Evolutionary conservation across 2,329 filamentous ascomycete species (phyloP), one percentile per base, ranked within the genome.

Genomic region (Hymenoscyphus scutula): DNA sequence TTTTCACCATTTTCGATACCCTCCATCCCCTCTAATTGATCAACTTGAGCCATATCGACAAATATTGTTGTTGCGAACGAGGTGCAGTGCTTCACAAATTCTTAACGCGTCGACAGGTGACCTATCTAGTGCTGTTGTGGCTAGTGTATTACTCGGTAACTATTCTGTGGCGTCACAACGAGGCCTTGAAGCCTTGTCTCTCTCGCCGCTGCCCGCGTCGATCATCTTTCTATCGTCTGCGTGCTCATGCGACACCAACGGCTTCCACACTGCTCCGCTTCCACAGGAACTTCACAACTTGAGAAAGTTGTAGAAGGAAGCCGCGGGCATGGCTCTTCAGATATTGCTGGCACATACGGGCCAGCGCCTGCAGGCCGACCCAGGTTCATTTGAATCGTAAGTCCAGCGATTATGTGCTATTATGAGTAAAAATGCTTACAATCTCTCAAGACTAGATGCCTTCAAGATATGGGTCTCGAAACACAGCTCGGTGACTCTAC

Each of bases 321-420:
- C 58, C 68, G 65, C 30, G 67, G 84, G 82, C 78, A 96, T 96
- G 92, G 90, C 91, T 81, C 86, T 94, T 76, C 87, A 91, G 80
- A 88, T 97, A 78, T 91, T 92, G 81, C 89, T 97, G 75, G 92
- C 92, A 83, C 93, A 96, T 80, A 92, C 90, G 78, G 94, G 94
- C 81, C 89, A 92, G 82, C 89, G 89, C 79, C 84, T 97, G 75
- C 83, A 88, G 76, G 84, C 90, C 76, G 91, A 96, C 79, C 85
- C 88, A 69, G 83, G 87, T 67, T 85, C 87, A 74, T 90, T 94
- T 77, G 82, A 84, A 70, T 89, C 88, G 89, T 92, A 81, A 71
- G 86, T 80, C 62, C 15, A 8, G 30, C n/a, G 3, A 13, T 30
- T 23, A 23, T n/a, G 48, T 17, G n/a, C 2, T 23, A 34, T 37